Percentiles rank a stretch among this genome's conserved stretches.
Conservation (phyloP, 2,329 filamentous ascomycete species). For the Thelonectria rubi region DNA sequence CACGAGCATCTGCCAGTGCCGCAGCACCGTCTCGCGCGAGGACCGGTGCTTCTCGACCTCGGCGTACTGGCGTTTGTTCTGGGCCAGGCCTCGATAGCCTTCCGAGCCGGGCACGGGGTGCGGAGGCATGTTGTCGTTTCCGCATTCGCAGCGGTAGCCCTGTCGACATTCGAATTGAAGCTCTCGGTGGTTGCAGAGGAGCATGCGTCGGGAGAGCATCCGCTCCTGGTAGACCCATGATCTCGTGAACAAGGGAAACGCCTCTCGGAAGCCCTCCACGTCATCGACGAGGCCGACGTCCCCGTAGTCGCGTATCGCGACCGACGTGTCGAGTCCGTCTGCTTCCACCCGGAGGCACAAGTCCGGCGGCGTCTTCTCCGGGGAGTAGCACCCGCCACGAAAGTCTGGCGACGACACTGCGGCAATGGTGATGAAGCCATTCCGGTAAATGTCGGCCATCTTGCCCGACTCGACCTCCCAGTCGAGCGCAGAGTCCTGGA, state of each 20-base stretch:
- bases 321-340: background rate
- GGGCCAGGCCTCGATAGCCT: background rate
- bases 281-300: background rate
- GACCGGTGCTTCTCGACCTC: background rate
- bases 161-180: slow-evolving; percentile 31
- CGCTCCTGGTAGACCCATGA: slow-evolving; percentile 39
- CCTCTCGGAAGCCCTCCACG: background rate
- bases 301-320: slow-evolving; percentile 2
- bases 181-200: slow-evolving; percentile 32
- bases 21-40: background rate
- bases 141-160: slow-evolving; percentile 26
- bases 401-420: background rate
- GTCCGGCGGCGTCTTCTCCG: background rate
- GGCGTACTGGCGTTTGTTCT: slow-evolving; percentile 5
- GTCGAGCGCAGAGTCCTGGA: background rate
- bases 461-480: background rate
- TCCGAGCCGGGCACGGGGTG: background rate
- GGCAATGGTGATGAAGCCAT: background rate
- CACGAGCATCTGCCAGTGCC: slow-evolving; percentile 10
- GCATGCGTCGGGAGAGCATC: slow-evolving; percentile 30
- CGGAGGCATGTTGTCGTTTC: background rate
- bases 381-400: slow-evolving; percentile 11
- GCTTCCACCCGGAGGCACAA: background rate
- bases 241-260: slow-evolving; percentile 12
- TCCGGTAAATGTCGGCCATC: background rate